phyloP scores from a whole-genome alignment of 75 land plant species.

The Larix kaempferi region DNA sequence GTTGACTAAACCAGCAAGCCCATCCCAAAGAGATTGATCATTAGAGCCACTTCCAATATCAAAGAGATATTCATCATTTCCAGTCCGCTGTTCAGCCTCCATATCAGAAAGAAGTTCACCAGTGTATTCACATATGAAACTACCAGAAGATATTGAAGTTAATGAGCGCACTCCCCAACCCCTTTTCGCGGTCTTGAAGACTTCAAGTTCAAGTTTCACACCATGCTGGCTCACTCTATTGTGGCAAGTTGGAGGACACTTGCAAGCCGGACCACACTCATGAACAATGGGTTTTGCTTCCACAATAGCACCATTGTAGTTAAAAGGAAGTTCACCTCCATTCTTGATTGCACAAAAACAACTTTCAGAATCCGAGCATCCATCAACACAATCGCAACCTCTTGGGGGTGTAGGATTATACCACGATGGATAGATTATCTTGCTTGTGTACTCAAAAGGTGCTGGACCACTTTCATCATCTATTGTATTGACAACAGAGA shows the following conservation, averaged over 20 bases:
- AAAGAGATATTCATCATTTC: constrained; percentile 79
- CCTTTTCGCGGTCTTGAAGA: constrained; percentile 77
- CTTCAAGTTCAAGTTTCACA: constrained; percentile 55
- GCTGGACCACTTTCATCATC: constrained; percentile 60
- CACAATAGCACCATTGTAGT: constrained; percentile 67
- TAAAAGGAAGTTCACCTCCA: constrained; percentile 78
- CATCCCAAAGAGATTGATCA: constrained; percentile 39
- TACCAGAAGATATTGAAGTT: constrained; percentile 71
- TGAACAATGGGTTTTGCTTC: constrained; percentile 71
- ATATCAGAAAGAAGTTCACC: constrained; percentile 69
- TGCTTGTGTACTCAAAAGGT: constrained; percentile 50
- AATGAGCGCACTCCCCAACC: constrained; percentile 90
- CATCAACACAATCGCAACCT: constrained; percentile 57
- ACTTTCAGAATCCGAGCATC: constrained; percentile 46
- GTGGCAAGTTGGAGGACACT: constrained; percentile 67
- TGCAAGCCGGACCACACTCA: constrained; percentile 88
- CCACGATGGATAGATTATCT: constrained; percentile 50
- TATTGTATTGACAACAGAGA: constrained; percentile 69
- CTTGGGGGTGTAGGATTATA: constrained; percentile 36
- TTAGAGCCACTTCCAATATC: constrained; percentile 54
- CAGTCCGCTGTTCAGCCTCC: constrained; percentile 58
- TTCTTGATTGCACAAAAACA: constrained; percentile 73
- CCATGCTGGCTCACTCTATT: constrained; percentile 86
- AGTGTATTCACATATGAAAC: constrained; percentile 81
- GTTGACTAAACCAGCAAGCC: constrained; percentile 22